phyloP scores from a whole-genome alignment of 1,284 basidiomycete species.

The Ceratobasidium sp. region DNA sequence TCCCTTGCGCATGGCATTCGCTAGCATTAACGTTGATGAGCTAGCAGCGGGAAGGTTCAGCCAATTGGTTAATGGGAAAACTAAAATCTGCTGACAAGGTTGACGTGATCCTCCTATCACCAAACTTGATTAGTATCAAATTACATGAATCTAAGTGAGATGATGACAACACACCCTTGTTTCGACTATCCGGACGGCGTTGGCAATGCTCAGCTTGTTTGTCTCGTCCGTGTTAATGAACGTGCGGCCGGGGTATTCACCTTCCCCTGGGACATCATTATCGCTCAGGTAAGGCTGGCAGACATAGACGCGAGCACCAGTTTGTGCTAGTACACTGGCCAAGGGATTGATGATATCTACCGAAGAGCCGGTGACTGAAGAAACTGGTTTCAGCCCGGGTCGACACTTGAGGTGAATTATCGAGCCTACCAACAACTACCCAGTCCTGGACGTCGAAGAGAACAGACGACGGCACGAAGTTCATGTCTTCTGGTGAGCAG shows the following conservation, averaged over 20 bases:
- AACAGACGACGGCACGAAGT: not conserved
- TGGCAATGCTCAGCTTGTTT: slow-evolving; percentile 33
- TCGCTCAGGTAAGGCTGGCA: slow-evolving; percentile 34
- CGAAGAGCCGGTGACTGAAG: slow-evolving; percentile 22
- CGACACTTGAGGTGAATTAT: not conserved
- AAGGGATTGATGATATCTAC: slow-evolving; percentile 25
- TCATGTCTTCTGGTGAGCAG: not conserved
- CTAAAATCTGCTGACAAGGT: slow-evolving; percentile 4
- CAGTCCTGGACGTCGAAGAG: slow-evolving; percentile 29
- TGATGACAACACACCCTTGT: slow-evolving; percentile 10
- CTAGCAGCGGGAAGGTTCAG: not conserved
- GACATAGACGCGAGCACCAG: slow-evolving; percentile 27
- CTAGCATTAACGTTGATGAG: slow-evolving; percentile 30
- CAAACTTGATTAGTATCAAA: too few relatives aligned
- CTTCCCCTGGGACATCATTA: slow-evolving; percentile 29
- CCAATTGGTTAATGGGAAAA: not conserved
- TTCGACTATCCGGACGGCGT: slow-evolving; percentile 11
- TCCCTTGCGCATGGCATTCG: slow-evolving; percentile 4
- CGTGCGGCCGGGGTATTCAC: slow-evolving; percentile 22
- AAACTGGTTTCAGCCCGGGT: slow-evolving; percentile 1
- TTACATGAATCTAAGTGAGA: too few relatives aligned
- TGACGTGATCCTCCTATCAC: slow-evolving; percentile 24
- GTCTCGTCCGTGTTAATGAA: slow-evolving; percentile 34
- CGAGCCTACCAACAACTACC: slow-evolving; percentile 29
- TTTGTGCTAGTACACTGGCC: slow-evolving; percentile 8